Evolutionary conservation across 2,329 filamentous ascomycete species (phyloP).

Genomic region (Sclerotinia subarctica): DNA sequence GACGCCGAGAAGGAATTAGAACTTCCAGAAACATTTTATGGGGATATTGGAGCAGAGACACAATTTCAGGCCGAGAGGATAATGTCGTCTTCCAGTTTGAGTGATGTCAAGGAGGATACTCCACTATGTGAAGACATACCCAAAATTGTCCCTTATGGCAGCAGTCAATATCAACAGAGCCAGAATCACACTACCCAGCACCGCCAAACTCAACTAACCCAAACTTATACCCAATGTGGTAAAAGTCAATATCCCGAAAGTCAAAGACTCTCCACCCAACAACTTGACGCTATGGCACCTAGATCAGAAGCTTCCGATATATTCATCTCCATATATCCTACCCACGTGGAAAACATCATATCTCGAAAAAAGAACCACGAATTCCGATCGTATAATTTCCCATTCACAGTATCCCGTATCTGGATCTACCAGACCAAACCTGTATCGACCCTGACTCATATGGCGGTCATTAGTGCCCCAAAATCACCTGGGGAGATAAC

Average conservation of each 20-base stretch:
- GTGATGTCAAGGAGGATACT: neutral
- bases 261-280: constrained; percentile 51
- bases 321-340: constrained; percentile 49
- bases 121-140: constrained; percentile 18
- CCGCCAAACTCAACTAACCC: neutral
- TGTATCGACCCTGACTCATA: constrained; percentile 52
- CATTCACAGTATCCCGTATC: constrained; percentile 53
- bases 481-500: constrained; percentile 49
- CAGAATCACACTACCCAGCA: neutral
- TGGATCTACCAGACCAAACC: constrained; percentile 58
- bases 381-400: constrained; percentile 54
- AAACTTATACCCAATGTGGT: constrained; percentile 19
- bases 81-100: constrained; percentile 14
- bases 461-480: constrained; percentile 52
- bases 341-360: constrained; percentile 49
- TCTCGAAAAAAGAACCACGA: constrained; percentile 53
- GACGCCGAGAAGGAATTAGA: neutral
- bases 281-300: constrained; percentile 48
- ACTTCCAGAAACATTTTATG: constrained; percentile 34
- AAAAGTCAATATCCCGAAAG: constrained; percentile 41
- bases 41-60: constrained; percentile 33
- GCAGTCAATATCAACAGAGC: constrained; percentile 25
- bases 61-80: constrained; percentile 29
- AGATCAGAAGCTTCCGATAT: constrained; percentile 53
- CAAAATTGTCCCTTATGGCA: neutral